phyloP scores from a whole-genome alignment of 1,284 basidiomycete genomes.

The Tausonia pullulans region DNA sequence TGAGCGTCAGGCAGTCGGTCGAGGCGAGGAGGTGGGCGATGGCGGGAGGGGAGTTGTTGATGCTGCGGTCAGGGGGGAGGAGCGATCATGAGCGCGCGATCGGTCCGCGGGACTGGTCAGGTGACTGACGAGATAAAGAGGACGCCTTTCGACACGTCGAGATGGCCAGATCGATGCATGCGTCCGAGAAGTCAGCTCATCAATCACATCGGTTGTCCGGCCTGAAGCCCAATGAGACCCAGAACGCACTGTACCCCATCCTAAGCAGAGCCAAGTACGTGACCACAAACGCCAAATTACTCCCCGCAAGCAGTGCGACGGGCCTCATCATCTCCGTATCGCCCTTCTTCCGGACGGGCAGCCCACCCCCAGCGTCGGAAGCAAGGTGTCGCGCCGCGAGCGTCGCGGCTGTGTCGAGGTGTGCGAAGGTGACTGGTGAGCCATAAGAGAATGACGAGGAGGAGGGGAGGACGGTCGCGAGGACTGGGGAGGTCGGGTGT shows the following conservation, averaged over 20 bases:
- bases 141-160: background rate
- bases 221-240: background rate
- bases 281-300: conserved; percentile 6
- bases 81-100: no score
- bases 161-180: background rate
- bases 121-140: background rate
- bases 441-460: no score
- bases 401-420: background rate
- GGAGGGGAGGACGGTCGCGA: no score
- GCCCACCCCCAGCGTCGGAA: background rate
- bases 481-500: conserved; percentile 5
- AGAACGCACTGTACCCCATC: conserved; percentile 11
- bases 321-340: conserved; percentile 1
- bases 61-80: background rate
- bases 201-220: background rate
- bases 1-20: no score
- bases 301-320: background rate
- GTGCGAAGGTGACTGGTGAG: no score
- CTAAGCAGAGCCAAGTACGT: conserved; percentile 2
- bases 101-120: no score
- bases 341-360: background rate
- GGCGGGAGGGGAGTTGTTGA: conserved; percentile 48
- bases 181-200: background rate
- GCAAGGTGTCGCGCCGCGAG: conserved; percentile 14
- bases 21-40: conserved; percentile 44